A percentile compares a stretch with the other conserved stretches of the same genome.
phyloP scores from a whole-genome alignment of 306 rosid genomes.

The Neltuma alba region DNA sequence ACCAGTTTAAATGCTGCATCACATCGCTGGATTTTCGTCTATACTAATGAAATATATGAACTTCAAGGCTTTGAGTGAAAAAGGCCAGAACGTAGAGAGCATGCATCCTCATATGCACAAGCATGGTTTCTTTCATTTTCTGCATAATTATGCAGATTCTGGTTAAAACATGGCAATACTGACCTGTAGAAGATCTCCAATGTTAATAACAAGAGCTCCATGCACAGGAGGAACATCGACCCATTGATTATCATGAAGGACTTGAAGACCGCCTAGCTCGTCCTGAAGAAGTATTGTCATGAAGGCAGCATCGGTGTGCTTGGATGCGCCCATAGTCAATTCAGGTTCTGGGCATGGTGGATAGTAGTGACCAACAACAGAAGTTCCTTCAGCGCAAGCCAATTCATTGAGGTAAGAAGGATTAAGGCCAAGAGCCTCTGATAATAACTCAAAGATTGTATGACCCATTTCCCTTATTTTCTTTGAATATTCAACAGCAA shows the following conservation, averaged over 20 bases:
- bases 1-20: background rate
- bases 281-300: constrained; percentile 56
- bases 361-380: constrained; percentile 45
- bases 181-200: constrained; percentile 56
- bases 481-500: constrained; percentile 43
- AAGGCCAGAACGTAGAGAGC: background rate
- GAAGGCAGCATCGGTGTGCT: constrained; percentile 48
- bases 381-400: constrained; percentile 41
- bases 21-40: background rate
- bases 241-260: constrained; percentile 46
- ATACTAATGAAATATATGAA: background rate
- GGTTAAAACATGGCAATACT: background rate
- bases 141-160: background rate
- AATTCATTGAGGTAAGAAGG: constrained; percentile 39
- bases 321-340: constrained; percentile 44
- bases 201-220: constrained; percentile 50
- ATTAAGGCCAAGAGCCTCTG: constrained; percentile 50
- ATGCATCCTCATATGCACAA: background rate
- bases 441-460: constrained; percentile 48
- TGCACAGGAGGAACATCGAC: constrained; percentile 39
- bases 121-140: background rate
- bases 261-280: constrained; percentile 54
- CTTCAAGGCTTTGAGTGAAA: background rate
- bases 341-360: constrained; percentile 58
- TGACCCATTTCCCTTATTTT: constrained; percentile 37